phyloP scores from a whole-genome alignment of 169 alveolate genomes.

The Neospora caninum region DNA sequence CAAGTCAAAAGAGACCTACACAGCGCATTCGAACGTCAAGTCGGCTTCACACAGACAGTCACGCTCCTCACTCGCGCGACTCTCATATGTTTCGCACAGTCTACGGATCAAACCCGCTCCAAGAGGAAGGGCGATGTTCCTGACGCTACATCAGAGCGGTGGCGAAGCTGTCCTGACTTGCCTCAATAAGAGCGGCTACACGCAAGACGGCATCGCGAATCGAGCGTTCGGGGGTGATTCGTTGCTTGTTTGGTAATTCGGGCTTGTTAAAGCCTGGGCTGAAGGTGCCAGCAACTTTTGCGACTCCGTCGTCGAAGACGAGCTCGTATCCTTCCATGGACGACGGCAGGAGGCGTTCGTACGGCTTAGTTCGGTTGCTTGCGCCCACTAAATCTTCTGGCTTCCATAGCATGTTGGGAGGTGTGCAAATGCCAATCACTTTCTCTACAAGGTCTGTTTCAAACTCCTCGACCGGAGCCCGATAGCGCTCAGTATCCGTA shows the following conservation, averaged over 20 bases:
- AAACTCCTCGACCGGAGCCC: background rate
- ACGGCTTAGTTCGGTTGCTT: too few relatives aligned
- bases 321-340: background rate
- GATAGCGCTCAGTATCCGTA: background rate
- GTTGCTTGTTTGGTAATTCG: background rate
- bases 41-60: too few relatives aligned
- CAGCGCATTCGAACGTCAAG: too few relatives aligned
- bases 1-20: too few relatives aligned
- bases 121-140: too few relatives aligned
- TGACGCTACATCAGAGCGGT: too few relatives aligned
- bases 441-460: background rate
- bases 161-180: background rate
- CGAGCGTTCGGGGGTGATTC: background rate
- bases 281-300: background rate
- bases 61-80: too few relatives aligned
- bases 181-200: background rate
- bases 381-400: background rate
- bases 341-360: background rate
- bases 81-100: too few relatives aligned
- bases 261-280: background rate
- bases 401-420: background rate
- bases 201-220: background rate
- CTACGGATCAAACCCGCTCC: too few relatives aligned
- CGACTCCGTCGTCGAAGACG: background rate
- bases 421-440: background rate